Evolutionary conservation across 2,329 filamentous ascomycete species (phyloP).

Genomic region (Aschersonia sp.): DNA sequence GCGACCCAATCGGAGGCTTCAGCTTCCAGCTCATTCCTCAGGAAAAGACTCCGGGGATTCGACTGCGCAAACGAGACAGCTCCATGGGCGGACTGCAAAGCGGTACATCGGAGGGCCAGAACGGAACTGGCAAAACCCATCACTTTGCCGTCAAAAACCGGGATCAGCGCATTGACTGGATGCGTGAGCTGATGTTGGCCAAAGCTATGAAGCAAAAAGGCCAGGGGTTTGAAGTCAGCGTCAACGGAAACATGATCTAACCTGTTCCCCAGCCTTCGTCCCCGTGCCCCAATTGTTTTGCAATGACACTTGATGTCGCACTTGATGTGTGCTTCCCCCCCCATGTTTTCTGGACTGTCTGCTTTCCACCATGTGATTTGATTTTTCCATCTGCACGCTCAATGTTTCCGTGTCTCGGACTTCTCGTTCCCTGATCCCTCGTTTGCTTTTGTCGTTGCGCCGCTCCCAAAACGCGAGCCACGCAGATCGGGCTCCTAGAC

Average conservation of each 20-base stretch:
- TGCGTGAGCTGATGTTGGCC: slow-evolving; percentile 82
- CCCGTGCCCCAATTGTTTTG: background rate
- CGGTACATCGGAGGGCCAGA: slow-evolving; percentile 29
- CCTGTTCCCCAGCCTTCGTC: background rate
- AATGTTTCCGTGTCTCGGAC: too few species aligned
- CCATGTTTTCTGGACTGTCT: too few species aligned
- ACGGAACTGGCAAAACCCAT: slow-evolving; percentile 67
- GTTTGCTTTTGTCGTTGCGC: background rate
- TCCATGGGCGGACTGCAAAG: slow-evolving; percentile 17
- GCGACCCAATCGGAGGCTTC: slow-evolving; percentile 52
- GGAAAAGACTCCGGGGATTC: slow-evolving; percentile 34
- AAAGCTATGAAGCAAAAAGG: slow-evolving; percentile 77
- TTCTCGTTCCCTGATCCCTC: background rate
- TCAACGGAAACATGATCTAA: slow-evolving; percentile 64
- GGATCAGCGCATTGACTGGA: slow-evolving; percentile 94
- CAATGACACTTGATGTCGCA: too few species aligned
- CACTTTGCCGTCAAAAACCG: slow-evolving; percentile 82
- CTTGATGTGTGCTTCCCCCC: too few species aligned
- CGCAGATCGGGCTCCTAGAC: background rate
- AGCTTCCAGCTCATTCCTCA: slow-evolving; percentile 75
- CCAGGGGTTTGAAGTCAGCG: slow-evolving; percentile 67
- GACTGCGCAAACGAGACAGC: slow-evolving; percentile 40
- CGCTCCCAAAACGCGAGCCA: background rate
- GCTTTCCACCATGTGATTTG: too few species aligned
- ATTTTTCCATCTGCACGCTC: too few species aligned